Evolutionary conservation across 257 asterid genomes (phyloP).

Genomic region (Agastache rugosa): DNA sequence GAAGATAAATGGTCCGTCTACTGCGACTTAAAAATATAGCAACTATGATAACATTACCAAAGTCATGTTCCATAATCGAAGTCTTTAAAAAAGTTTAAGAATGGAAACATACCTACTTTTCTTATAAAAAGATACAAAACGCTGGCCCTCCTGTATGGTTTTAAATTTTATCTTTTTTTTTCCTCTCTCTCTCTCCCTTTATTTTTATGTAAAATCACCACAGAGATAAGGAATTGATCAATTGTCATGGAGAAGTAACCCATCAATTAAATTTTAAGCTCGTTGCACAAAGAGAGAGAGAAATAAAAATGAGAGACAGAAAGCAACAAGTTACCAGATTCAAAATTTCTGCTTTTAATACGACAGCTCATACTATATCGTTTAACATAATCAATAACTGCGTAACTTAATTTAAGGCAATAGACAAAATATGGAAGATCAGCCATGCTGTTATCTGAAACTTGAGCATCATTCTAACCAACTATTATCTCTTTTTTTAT

Average conservation of each 20-base stretch:
- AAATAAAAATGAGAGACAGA: not conserved
- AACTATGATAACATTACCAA: too few species aligned
- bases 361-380: conserved; percentile 12
- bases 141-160: too few species aligned
- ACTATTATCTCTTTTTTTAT: conserved; percentile 13
- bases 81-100: too few species aligned
- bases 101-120: too few species aligned
- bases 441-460: conserved; percentile 14
- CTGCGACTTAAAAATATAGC: too few species aligned
- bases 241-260: conserved; percentile 1
- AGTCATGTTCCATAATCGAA: too few species aligned
- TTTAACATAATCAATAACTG: conserved; percentile 1
- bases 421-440: not conserved
- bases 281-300: not conserved
- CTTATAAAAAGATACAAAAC: too few species aligned
- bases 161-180: too few species aligned
- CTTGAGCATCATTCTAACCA: conserved; percentile 15
- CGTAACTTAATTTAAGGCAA: not conserved
- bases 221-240: not conserved
- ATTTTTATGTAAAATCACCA: too few species aligned
- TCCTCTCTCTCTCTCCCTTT: too few species aligned
- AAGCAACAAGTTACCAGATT: not conserved
- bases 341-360: not conserved
- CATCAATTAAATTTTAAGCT: conserved; percentile 6
- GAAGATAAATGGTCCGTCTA: too few species aligned